A percentile compares a stretch with the other conserved stretches of the same genome.
phyloP scores from a whole-genome alignment of 2,329 filamentous ascomycete genomes.

The Penicillium hesseltinei region DNA sequence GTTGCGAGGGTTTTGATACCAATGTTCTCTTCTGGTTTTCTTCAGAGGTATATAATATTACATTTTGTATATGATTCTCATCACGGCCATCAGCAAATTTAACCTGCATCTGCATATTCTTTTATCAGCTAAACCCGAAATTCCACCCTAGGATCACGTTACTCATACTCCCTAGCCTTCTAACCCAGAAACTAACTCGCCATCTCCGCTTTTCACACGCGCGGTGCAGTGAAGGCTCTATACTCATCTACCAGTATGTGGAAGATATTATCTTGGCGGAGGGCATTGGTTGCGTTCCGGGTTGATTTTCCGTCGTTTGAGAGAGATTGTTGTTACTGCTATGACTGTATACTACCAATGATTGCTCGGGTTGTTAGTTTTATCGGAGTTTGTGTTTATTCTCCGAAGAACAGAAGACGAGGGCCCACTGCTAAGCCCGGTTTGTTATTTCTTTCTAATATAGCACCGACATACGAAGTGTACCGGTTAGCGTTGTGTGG shows the following conservation, averaged over 20 bases:
- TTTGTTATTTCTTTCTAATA: background rate
- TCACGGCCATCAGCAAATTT: background rate
- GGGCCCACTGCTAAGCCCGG: background rate
- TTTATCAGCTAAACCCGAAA: background rate
- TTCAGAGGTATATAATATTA: conserved; percentile 13
- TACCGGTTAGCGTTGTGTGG: background rate
- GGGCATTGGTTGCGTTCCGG: conserved; percentile 50
- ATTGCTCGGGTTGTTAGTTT: background rate
- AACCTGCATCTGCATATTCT: background rate
- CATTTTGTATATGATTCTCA: conserved; percentile 8
- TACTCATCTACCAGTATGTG: conserved; percentile 25
- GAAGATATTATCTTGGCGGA: conserved; percentile 48
- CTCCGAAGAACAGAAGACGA: background rate
- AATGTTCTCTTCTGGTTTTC: conserved; percentile 22
- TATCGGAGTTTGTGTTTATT: background rate
- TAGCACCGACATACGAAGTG: background rate
- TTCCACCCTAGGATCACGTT: background rate
- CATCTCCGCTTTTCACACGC: background rate
- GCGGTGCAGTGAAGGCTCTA: background rate
- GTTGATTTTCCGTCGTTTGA: conserved; percentile 53
- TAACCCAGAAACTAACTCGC: too few relatives aligned
- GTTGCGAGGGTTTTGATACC: conserved; percentile 34
- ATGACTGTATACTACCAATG: background rate
- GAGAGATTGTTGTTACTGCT: background rate
- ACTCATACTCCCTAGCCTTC: too few relatives aligned